Conservation (phyloP, 2,329 filamentous ascomycete species). For the Penicillium sp. region DNA sequence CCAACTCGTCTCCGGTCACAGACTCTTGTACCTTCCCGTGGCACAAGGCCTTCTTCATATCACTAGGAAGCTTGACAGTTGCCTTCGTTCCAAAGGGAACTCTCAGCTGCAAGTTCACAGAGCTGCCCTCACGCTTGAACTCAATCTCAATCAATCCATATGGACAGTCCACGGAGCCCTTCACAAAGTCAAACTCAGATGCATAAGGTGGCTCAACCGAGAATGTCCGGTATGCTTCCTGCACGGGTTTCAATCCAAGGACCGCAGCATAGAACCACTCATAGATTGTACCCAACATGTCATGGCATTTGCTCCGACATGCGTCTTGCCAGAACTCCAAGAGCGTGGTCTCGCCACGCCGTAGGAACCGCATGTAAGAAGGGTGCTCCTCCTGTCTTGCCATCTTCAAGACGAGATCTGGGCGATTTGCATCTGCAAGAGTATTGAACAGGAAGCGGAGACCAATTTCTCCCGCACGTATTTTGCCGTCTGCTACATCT, state of each 20-base stretch:
- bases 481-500: slow-evolving; percentile 18
- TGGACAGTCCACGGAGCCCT: slow-evolving; percentile 24
- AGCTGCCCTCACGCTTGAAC: slow-evolving; percentile 1
- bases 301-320: slow-evolving; percentile 69
- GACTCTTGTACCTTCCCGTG: not conserved
- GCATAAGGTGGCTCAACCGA: slow-evolving; percentile 42
- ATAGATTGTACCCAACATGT: slow-evolving; percentile 53
- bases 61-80: slow-evolving; percentile 1
- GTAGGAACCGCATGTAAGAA: slow-evolving; percentile 51
- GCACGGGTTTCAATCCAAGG: slow-evolving; percentile 40
- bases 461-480: slow-evolving; percentile 26
- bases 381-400: slow-evolving; percentile 51
- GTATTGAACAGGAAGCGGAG: slow-evolving; percentile 26
- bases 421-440: slow-evolving; percentile 20
- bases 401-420: slow-evolving; percentile 34
- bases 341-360: slow-evolving; percentile 63
- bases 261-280: slow-evolving; percentile 51
- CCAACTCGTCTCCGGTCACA: not conserved
- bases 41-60: not conserved
- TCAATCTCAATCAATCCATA: slow-evolving; percentile 21
- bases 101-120: not conserved
- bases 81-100: slow-evolving; percentile 14
- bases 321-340: slow-evolving; percentile 80
- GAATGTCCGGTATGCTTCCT: slow-evolving; percentile 45
- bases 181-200: slow-evolving; percentile 40